phyloP scores from a whole-genome alignment of 2,329 filamentous ascomycete species.

The Ophiostoma triangulosporum region DNA sequence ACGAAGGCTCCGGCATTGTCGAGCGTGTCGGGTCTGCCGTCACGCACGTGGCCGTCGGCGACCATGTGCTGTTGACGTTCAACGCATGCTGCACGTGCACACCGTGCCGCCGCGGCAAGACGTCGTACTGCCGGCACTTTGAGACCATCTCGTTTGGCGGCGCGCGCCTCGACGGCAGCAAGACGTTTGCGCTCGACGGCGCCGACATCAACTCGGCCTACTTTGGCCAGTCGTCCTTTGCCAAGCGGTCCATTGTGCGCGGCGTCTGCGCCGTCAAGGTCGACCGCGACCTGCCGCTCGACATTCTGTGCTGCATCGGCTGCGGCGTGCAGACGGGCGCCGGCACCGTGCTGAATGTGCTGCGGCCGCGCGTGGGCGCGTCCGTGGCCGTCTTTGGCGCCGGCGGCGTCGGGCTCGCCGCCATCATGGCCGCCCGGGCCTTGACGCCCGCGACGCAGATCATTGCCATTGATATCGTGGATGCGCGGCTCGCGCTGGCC shows the following conservation, averaged over 20 bases:
- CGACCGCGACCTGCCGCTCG: constrained; percentile 11
- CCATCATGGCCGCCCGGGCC: constrained; percentile 25
- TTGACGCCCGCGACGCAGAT: constrained; percentile 19
- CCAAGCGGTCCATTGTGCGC: constrained; percentile 1
- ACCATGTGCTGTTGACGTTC: constrained; percentile 24
- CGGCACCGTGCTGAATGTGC: constrained; percentile 23
- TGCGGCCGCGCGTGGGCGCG: constrained; percentile 18
- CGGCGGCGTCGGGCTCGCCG: constrained; percentile 27
- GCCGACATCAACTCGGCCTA: background rate
- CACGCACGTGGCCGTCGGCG: constrained; percentile 17
- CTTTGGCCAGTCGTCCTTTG: constrained; percentile 9
- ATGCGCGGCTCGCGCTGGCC: constrained; percentile 27
- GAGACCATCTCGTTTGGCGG: constrained; percentile 3
- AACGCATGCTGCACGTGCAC: constrained; percentile 21
- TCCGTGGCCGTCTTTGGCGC: constrained; percentile 22
- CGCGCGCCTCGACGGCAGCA: background rate
- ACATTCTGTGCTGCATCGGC: constrained; percentile 26
- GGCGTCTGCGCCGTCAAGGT: constrained; percentile 3
- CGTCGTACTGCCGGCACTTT: constrained; percentile 18
- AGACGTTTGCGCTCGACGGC: background rate
- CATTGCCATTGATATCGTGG: constrained; percentile 32
- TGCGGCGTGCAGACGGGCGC: constrained; percentile 31
- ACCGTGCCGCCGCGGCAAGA: constrained; percentile 18
- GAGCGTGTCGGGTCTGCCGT: constrained; percentile 50
- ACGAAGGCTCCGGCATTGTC: constrained; percentile 61